These are phyloP conservation scores for Lepidium africanum DNA, from an alignment of 345 rosid species.

Conservation along the genomic window DNA sequence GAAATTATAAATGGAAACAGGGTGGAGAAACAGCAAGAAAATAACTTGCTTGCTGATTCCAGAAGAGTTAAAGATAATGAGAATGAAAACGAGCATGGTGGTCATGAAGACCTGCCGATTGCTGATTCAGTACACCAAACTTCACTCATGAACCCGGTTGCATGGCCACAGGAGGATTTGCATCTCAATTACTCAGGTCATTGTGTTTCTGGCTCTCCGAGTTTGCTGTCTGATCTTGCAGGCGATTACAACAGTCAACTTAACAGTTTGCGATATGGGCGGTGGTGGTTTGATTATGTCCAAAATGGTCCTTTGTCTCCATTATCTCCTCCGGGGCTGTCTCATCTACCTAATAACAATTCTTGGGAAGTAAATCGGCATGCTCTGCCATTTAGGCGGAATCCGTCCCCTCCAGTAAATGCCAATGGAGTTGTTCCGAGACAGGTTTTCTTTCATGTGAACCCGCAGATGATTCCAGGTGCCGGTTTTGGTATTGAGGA, in stretches of 20 bases:
- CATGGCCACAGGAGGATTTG: conserved; percentile 41
- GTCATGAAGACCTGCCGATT: conserved; percentile 33
- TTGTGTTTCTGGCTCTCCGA: conserved; percentile 24
- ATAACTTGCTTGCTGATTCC: conserved; percentile 17
- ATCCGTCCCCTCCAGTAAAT: conserved; percentile 32
- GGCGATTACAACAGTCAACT: conserved; percentile 56
- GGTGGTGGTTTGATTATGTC: conserved; percentile 36
- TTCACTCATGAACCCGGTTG: conserved; percentile 20
- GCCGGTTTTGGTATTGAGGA: conserved; percentile 56
- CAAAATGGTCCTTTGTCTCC: conserved; percentile 39
- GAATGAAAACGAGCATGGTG: conserved; percentile 25
- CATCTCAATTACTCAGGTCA: conserved; percentile 31
- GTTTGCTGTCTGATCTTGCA: conserved; percentile 46
- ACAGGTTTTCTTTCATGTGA: conserved; percentile 40
- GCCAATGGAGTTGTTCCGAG: conserved; percentile 42
- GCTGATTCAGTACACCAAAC: conserved; percentile 29
- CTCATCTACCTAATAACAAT: conserved; percentile 45
- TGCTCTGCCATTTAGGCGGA: conserved; percentile 41
- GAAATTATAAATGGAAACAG: conserved; percentile 34
- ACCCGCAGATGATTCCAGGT: conserved; percentile 38
- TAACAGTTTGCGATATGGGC: conserved; percentile 39
- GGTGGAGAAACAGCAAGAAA: conserved; percentile 27
- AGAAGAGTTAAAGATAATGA: conserved; percentile 17
- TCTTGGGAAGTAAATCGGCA: conserved; percentile 52
- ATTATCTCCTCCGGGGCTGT: conserved; percentile 31